Evolutionary conservation across 371 early-diverging fungal species (phyloP).

Genomic region (Mucor irregularis): DNA sequence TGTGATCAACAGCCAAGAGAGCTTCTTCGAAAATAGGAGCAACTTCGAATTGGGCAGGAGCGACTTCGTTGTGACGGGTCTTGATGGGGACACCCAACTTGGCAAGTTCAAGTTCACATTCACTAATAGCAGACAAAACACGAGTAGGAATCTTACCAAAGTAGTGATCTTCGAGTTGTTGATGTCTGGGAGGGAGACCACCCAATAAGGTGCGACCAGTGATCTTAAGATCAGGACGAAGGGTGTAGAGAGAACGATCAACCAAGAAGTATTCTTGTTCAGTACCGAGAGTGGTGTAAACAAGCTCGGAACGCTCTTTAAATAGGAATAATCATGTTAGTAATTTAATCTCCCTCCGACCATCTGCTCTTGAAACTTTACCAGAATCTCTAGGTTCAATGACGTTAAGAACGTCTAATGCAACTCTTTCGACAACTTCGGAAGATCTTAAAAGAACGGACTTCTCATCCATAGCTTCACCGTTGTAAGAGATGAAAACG

Average conservation of each 20-base stretch:
- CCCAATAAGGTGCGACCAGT: constrained; percentile 94
- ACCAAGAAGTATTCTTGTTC: constrained; percentile 99
- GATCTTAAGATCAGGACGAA: constrained; percentile 95
- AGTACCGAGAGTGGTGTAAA: constrained; percentile 91
- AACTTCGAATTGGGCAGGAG: constrained; percentile 96
- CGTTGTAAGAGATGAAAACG: constrained; percentile 97
- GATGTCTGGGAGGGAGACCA: constrained; percentile 94
- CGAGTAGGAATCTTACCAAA: constrained; percentile 96
- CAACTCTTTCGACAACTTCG: constrained; percentile 79
- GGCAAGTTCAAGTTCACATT: constrained; percentile 91
- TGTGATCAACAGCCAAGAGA: constrained; percentile 96
- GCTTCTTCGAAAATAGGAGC: constrained; percentile 98
- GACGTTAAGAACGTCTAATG: constrained; percentile 74
- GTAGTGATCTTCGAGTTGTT: constrained; percentile 99
- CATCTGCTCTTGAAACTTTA: constrained; percentile 7
- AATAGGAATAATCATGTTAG: background rate
- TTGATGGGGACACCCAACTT: constrained; percentile 97
- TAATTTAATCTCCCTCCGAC: background rate
- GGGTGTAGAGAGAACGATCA: constrained; percentile 87
- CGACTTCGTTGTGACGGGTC: constrained; percentile 99
- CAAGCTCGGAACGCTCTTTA: constrained; percentile 65
- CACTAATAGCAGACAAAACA: constrained; percentile 89
- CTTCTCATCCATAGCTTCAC: constrained; percentile 98
- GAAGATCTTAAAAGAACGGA: constrained; percentile 93
- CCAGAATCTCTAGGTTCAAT: constrained; percentile 65